Evolutionary conservation across 192 early-diverging fungal genomes (phyloP), one percentile per base, ranked within the genome.

Genomic region (Backusella tuberculispora): DNA sequence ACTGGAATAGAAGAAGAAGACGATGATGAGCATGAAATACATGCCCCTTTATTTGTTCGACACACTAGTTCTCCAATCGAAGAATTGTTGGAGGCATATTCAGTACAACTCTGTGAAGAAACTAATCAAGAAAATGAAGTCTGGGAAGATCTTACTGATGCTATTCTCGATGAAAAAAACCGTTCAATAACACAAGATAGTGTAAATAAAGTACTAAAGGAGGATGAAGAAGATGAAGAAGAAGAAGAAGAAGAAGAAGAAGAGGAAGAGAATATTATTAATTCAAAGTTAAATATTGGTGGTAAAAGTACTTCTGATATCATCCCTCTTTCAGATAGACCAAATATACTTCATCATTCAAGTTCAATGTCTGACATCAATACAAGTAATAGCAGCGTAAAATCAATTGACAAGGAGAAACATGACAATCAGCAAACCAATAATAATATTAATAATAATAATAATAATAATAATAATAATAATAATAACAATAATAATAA

Each of bases 1-100:
- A n/a, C 40, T 42, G 66, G 19, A 21, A 21, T 12, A 6, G 42
- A 69, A 40, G 26, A 26, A 26, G 53, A 60, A 24, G 53, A 60
- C 8, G 71, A 50, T 21, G 74, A 74, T 9, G 73, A 75, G 56
- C 45, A 75, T 42, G 74, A 75, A 47, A 47, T 75, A n/a, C 71
- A 72, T 56, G 71, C 71, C 0, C 71, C 71, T 40, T 19, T 72
- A 19, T 19, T 72, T 60, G 53, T 24, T 60, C 53, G 53, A 60
- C 53, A 60, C 12, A 60, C 53, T 8, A 19, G 21, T 26, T 60
- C 53, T 4, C 53, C 19, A 24, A 60, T 26, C 0, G 53, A 60
- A 12, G 53, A 60, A 12, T 8, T 60, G 4, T 12, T 60, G 12
- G 53, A 60, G 21, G 3, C 53, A 24, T 60, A 60, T 24, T 24